These are phyloP conservation scores for Hebeloma cylindrosporum DNA, from an alignment of 768 basidiomycete species.

Conservation along the genomic window DNA sequence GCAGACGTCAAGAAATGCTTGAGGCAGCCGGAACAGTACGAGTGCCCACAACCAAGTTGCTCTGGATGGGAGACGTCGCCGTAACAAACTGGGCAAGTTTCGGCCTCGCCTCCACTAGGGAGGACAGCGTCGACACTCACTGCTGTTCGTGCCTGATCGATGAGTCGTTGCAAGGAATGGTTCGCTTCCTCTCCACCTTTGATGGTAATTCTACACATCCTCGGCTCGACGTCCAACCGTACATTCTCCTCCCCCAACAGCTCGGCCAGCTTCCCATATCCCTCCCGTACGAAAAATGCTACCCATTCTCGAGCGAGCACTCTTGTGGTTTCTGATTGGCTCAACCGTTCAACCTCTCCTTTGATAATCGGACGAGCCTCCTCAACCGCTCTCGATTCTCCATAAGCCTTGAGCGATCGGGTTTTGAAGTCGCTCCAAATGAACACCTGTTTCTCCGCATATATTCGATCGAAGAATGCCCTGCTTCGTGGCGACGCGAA, in stretches of 20 bases:
- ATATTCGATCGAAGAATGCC: conserved; percentile 32
- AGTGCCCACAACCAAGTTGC: conserved; percentile 47
- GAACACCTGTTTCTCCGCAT: conserved; percentile 34
- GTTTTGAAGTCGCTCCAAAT: conserved; percentile 47
- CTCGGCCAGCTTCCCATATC: conserved; percentile 50
- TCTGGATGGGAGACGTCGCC: conserved; percentile 42
- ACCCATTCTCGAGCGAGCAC: conserved; percentile 38
- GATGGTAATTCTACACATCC: conserved; percentile 43
- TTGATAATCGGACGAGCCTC: conserved; percentile 45
- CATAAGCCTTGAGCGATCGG: conserved; percentile 46
- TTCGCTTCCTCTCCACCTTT: conserved; percentile 58
- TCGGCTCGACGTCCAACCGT: conserved; percentile 38
- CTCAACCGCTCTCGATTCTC: conserved; percentile 38
- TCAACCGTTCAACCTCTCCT: conserved; percentile 47
- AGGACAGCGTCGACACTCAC: neutral
- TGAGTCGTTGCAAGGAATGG: conserved; percentile 43
- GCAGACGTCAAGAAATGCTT: conserved; percentile 47
- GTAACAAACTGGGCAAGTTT: conserved; percentile 56
- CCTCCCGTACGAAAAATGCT: conserved; percentile 51
- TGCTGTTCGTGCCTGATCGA: conserved; percentile 37
- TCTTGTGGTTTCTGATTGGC: conserved; percentile 31
- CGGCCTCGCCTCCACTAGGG: conserved; percentile 11
- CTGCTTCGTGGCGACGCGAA: conserved; percentile 31
- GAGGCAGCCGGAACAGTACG: conserved; percentile 50
- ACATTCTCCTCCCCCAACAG: conserved; percentile 56